Conservation (phyloP, 202 grass and related monocot genomes). For the Hordeum pubiflorum region DNA sequence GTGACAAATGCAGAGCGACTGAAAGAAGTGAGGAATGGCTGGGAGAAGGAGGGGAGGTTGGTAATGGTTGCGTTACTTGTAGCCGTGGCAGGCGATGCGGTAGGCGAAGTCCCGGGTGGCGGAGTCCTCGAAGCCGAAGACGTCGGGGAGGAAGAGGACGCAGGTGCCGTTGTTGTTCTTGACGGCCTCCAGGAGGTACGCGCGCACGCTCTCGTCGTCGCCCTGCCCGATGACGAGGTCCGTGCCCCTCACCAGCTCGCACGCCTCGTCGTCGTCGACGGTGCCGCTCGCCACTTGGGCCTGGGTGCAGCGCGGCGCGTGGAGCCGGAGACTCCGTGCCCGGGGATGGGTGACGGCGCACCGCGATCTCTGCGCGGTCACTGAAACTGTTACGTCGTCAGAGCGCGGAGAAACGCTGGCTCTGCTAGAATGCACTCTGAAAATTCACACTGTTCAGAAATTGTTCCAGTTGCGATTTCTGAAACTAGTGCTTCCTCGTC, state of each 20-base stretch:
- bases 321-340: not conserved
- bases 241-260: conserved; percentile 74
- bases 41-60: not conserved
- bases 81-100: conserved; percentile 82
- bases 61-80: conserved; percentile 45
- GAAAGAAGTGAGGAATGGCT: not conserved
- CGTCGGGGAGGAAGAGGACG: conserved; percentile 75
- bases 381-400: conserved; percentile 74
- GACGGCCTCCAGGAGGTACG: conserved; percentile 71
- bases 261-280: conserved; percentile 69
- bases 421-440: not conserved
- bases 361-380: conserved; percentile 34
- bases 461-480: not conserved
- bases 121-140: conserved; percentile 82
- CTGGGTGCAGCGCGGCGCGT: conserved; percentile 20
- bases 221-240: conserved; percentile 75
- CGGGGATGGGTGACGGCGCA: not conserved
- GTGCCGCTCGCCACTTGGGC: conserved; percentile 17
- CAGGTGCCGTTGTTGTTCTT: conserved; percentile 95
- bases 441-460: not conserved
- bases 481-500: not conserved
- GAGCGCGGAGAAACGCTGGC: conserved; percentile 12
- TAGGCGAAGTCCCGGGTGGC: conserved; percentile 85
- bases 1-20: not conserved
- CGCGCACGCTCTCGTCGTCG: conserved; percentile 41